Conservation (phyloP, 2,329 filamentous ascomycete species). For the Fusarium ramigenum region DNA sequence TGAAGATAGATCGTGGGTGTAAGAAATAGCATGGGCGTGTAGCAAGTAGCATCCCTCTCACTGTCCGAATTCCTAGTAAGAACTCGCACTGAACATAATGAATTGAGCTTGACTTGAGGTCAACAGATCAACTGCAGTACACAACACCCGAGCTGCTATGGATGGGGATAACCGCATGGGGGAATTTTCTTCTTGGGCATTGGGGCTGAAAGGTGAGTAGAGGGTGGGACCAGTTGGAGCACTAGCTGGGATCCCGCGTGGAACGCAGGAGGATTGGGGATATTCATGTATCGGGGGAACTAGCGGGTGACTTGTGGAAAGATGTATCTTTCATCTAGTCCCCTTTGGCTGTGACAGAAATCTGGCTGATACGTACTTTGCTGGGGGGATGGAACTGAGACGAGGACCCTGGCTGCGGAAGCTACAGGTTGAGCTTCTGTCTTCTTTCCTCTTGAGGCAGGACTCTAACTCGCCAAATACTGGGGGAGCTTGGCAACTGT, state of each 20-base stretch:
- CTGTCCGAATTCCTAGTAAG: not conserved
- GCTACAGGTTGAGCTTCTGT: constrained; percentile 34
- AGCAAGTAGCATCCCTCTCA: not conserved
- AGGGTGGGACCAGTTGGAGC: constrained; percentile 16
- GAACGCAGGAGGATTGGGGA: constrained; percentile 24
- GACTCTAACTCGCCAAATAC: constrained; percentile 20
- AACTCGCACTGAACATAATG: not conserved
- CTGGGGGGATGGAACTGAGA: constrained; percentile 11
- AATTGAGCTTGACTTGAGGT: constrained; percentile 13
- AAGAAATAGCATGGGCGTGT: not conserved
- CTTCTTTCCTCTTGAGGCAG: constrained; percentile 37
- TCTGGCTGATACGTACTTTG: constrained; percentile 27
- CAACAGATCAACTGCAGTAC: constrained; percentile 18
- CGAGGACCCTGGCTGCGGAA: constrained; percentile 30
- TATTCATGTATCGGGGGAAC: constrained; percentile 41
- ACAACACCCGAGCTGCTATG: constrained; percentile 13
- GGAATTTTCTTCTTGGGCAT: constrained; percentile 35
- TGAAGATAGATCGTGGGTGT: constrained; percentile 1
- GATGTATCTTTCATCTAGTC: not conserved
- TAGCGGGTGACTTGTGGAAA: not conserved
- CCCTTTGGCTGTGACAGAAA: constrained; percentile 12
- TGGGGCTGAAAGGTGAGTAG: constrained; percentile 38
- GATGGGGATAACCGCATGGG: constrained; percentile 39
- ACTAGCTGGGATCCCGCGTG: constrained; percentile 38
- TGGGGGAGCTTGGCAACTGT: constrained; percentile 26